A percentile compares a stretch with the other conserved stretches of the same genome.
Evolutionary conservation across 202 grass and related monocot genomes (phyloP).

Genomic region (Bolboschoenoplectus hybrid): DNA sequence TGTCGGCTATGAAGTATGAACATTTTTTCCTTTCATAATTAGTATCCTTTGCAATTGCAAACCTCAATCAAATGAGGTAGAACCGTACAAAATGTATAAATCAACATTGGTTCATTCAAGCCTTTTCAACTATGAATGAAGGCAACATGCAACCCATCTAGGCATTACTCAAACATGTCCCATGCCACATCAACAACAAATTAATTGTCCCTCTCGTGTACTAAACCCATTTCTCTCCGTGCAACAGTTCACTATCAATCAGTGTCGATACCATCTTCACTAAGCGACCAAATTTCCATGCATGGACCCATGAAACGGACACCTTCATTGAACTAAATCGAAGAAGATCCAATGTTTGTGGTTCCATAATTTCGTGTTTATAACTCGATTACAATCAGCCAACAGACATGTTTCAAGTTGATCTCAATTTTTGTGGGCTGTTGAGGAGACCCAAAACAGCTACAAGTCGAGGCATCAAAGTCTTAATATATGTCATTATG

Average conservation of each 20-base stretch:
- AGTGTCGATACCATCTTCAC: constrained; percentile 18
- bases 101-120: constrained; percentile 8
- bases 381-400: constrained; percentile 19
- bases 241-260: constrained; percentile 25
- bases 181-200: neutral
- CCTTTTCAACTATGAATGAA: constrained; percentile 1
- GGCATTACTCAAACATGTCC: constrained; percentile 9
- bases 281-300: constrained; percentile 31
- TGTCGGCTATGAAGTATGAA: neutral
- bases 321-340: neutral
- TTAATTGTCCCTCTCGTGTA: constrained; percentile 1
- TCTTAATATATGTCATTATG: constrained; percentile 5
- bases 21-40: neutral
- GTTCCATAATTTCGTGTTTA: neutral
- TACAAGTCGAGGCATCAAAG: neutral
- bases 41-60: neutral
- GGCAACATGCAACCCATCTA: constrained; percentile 18
- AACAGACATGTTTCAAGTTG: constrained; percentile 36
- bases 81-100: neutral
- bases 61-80: neutral
- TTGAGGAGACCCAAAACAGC: constrained; percentile 31
- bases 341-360: neutral
- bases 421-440: constrained; percentile 16
- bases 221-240: constrained; percentile 24
- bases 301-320: constrained; percentile 29